These are phyloP conservation scores for Laetiporus sulphureus DNA, from an alignment of 1,284 basidiomycete genomes.

Conservation along the genomic window DNA sequence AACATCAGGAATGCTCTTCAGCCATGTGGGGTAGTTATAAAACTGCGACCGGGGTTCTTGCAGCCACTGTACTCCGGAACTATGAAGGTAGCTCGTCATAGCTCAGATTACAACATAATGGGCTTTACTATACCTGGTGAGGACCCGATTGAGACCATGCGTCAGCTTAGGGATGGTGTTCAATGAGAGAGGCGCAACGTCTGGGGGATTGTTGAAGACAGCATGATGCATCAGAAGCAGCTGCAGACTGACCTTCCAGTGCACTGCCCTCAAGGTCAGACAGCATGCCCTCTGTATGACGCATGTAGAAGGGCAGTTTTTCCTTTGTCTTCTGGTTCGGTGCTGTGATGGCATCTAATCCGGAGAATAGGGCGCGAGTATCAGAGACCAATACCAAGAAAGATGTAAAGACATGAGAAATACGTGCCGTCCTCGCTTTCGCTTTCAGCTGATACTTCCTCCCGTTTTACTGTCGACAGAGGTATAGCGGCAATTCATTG, in stretches of 20 bases:
- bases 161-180: conserved; percentile 65
- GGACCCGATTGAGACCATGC: conserved; percentile 76
- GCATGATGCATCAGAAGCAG: background rate
- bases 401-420: too few relatives aligned
- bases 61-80: conserved; percentile 90
- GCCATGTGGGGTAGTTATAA: conserved; percentile 78
- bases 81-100: conserved; percentile 24
- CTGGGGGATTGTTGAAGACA: conserved; percentile 23
- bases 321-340: too few relatives aligned
- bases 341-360: too few relatives aligned
- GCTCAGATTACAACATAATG: conserved; percentile 2
- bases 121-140: conserved; percentile 61
- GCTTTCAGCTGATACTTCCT: too few relatives aligned
- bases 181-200: conserved; percentile 38
- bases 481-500: too few relatives aligned
- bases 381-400: too few relatives aligned
- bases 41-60: conserved; percentile 82
- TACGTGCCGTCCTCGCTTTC: too few relatives aligned
- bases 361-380: too few relatives aligned
- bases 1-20: conserved; percentile 71
- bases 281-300: conserved; percentile 1
- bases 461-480: too few relatives aligned
- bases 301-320: conserved; percentile 1
- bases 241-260: conserved; percentile 8
- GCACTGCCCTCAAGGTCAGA: background rate